Evolutionary conservation across 2,329 filamentous ascomycete genomes (phyloP).

Genomic region (Cordyceps javanica): DNA sequence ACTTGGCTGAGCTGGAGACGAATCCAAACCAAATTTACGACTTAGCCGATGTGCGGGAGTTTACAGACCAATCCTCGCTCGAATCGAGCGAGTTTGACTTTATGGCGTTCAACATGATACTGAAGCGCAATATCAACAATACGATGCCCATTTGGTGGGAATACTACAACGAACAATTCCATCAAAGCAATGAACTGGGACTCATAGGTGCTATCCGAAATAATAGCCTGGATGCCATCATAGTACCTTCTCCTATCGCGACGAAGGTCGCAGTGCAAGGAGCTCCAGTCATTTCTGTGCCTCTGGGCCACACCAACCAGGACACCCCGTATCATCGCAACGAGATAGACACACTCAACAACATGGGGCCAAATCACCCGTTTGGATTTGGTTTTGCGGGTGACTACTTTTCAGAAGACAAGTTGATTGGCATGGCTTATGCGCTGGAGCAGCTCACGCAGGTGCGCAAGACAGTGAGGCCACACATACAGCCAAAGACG

Average conservation of each 20-base stretch:
- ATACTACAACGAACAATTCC: conserved; percentile 46
- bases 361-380: conserved; percentile 46
- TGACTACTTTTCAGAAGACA: conserved; percentile 52
- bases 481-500: conserved; percentile 24
- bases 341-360: conserved; percentile 43
- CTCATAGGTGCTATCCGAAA: conserved; percentile 52
- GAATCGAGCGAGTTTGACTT: conserved; percentile 59
- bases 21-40: conserved; percentile 53
- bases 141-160: conserved; percentile 50
- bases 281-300: conserved; percentile 56
- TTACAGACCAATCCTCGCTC: conserved; percentile 43
- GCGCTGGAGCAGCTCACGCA: conserved; percentile 58
- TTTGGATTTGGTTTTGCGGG: conserved; percentile 62
- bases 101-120: conserved; percentile 44
- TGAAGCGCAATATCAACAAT: conserved; percentile 49
- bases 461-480: conserved; percentile 22
- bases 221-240: conserved; percentile 53
- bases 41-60: conserved; percentile 45
- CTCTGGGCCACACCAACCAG: conserved; percentile 51
- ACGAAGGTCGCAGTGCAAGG: conserved; percentile 50
- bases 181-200: conserved; percentile 49
- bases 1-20: conserved; percentile 46
- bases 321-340: conserved; percentile 41
- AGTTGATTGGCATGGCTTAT: conserved; percentile 59
- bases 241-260: conserved; percentile 49